phyloP scores from a whole-genome alignment of 208 protist genomes.

The Eutreptiella sp. region DNA sequence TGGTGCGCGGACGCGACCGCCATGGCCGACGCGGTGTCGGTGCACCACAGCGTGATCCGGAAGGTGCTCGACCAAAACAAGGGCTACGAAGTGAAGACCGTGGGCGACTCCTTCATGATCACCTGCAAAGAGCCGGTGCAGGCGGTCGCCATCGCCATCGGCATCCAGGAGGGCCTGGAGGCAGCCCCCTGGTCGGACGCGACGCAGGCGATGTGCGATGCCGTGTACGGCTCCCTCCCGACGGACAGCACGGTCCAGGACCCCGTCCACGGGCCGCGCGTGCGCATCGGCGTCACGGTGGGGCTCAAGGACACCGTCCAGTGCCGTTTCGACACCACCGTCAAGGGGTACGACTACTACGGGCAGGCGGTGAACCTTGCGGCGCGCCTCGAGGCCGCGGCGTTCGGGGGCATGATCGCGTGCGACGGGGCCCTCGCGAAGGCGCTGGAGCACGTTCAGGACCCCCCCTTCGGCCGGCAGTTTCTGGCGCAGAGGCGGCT shows the following conservation, averaged over 20 bases:
- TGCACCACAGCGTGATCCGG: slow-evolving; percentile 24
- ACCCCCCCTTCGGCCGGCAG: too few relatives aligned
- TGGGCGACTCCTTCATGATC: slow-evolving; percentile 33
- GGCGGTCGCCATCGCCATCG: slow-evolving; percentile 10
- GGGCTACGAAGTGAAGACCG: slow-evolving; percentile 38
- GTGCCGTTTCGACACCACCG: not conserved
- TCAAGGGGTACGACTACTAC: not conserved
- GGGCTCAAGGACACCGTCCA: not conserved
- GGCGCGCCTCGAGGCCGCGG: not conserved
- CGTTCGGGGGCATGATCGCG: slow-evolving; percentile 9
- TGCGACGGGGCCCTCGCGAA: too few relatives aligned
- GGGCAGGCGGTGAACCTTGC: not conserved
- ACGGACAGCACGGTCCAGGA: too few relatives aligned
- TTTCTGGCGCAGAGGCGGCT: too few relatives aligned
- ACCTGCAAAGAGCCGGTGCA: slow-evolving; percentile 18
- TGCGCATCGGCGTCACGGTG: slow-evolving; percentile 7
- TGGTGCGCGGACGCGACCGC: not conserved
- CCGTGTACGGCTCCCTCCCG: too few relatives aligned
- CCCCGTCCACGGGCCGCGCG: not conserved
- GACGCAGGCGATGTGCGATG: too few relatives aligned
- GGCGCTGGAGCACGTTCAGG: too few relatives aligned
- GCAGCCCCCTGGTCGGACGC: too few relatives aligned
- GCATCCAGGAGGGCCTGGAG: slow-evolving; percentile 9
- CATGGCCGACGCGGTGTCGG: slow-evolving; percentile 10
- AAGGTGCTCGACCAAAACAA: not conserved